Base-by-base conservation (phyloP, 768 basidiomycete genomes). In the Jaapia argillacea region DNA sequence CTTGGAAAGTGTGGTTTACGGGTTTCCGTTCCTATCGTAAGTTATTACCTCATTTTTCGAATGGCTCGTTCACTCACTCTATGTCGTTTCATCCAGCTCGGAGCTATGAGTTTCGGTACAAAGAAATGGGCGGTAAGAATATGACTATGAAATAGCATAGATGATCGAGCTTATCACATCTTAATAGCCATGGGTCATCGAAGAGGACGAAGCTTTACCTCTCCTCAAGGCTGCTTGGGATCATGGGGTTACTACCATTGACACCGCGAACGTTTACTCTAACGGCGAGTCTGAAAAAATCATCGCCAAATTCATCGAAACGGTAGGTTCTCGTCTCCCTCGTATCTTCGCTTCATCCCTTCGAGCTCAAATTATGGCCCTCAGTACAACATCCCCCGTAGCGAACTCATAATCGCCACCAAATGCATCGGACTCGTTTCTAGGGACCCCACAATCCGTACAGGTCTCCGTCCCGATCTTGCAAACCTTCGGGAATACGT, bases 161-260 rank as follows among this genome's bases (percentile, higher is more conserved):
- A n/a, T n/a, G n/a, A n/a, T n/a, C n/a, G n/a, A n/a, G n/a, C n/a
- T n/a, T n/a, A n/a, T n/a, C n/a, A n/a, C n/a, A n/a, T n/a, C 46
- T 3, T 2, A 27, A 13, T 13, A 54, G 51, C 44, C 51, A 3
- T 58, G 55, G 57, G 39, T 54, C 6, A 23, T 58, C 1, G 37
- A 37, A 5, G 53, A 54, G 41, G 52, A 54, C 7, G 42, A 56
- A 46, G 49, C 49, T 2, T 38, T 59, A 6, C 45, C 46, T 4
- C 38, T 57, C 39, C 42, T 60, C 23, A 60, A 60, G 36, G 52
- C 52, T 1, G 59, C 59, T 1, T 60, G 55, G 56, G 60, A 62
- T 20, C 36, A 25, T 4, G 57, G 58, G 12, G 51, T 62, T 26
- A 54, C 49, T n/a, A 57, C 59, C 3, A 49, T 58, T 31, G 59